Evolutionary conservation across 1,284 basidiomycete genomes (phyloP).

Genomic region (Cyathus pygmaeus): DNA sequence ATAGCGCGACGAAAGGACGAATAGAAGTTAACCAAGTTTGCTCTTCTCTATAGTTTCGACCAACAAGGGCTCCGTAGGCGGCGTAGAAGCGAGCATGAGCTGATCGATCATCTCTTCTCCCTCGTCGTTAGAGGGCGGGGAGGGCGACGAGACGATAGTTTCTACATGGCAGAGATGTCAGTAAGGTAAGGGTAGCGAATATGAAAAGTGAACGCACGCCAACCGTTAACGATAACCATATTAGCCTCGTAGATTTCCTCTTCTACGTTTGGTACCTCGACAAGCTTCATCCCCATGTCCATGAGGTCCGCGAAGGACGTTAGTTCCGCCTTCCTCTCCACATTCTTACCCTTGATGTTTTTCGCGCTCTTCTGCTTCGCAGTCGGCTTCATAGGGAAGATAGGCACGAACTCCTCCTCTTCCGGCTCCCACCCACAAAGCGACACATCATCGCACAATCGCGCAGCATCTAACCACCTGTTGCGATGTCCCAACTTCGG

Average conservation of each 20-base stretch:
- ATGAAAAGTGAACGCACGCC: slow-evolving; percentile 53
- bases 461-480: slow-evolving; percentile 40
- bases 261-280: slow-evolving; percentile 46
- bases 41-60: slow-evolving; percentile 15
- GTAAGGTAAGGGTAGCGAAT: background rate
- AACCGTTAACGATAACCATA: slow-evolving; percentile 66
- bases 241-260: slow-evolving; percentile 54
- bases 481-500: slow-evolving; percentile 34
- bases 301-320: slow-evolving; percentile 38
- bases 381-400: slow-evolving; percentile 55
- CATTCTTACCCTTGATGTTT: background rate
- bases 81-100: slow-evolving; percentile 26
- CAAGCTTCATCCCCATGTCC: slow-evolving; percentile 24
- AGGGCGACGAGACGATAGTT: slow-evolving; percentile 29
- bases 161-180: slow-evolving; percentile 15
- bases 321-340: slow-evolving; percentile 16
- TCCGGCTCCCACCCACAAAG: background rate
- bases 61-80: slow-evolving; percentile 21
- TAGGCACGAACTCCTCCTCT: slow-evolving; percentile 40
- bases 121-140: slow-evolving; percentile 44
- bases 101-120: slow-evolving; percentile 34
- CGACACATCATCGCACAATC: slow-evolving; percentile 7
- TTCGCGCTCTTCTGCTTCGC: slow-evolving; percentile 17
- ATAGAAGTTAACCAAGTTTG: slow-evolving; percentile 20
- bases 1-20: background rate